A percentile compares a stretch with the other conserved stretches of the same genome.
Conservation (phyloP, 164 flowering plant species). For the Aristolochia contorta region DNA sequence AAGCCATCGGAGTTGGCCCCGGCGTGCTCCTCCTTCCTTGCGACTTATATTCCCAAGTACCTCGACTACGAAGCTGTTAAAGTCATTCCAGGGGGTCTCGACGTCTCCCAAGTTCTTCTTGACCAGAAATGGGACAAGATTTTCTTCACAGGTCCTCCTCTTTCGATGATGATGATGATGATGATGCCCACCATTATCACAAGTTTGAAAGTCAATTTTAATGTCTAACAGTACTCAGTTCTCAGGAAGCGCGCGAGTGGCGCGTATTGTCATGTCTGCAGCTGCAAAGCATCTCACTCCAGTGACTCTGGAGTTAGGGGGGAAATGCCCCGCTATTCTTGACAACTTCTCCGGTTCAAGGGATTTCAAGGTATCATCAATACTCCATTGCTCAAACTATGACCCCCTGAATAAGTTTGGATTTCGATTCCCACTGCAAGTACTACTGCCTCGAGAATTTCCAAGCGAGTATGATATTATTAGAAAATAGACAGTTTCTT, state of each 20-base stretch:
- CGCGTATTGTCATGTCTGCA: slow-evolving; percentile 65
- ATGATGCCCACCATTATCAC: too few relatives aligned
- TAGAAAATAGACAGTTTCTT: too few relatives aligned
- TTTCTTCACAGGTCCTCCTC: slow-evolving; percentile 41
- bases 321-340: slow-evolving; percentile 72
- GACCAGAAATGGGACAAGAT: slow-evolving; percentile 63
- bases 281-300: slow-evolving; percentile 89
- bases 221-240: too few relatives aligned
- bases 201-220: too few relatives aligned
- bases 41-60: slow-evolving; percentile 25
- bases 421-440: too few relatives aligned
- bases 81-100: slow-evolving; percentile 50
- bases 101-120: slow-evolving; percentile 35
- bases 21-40: slow-evolving; percentile 34
- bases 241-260: slow-evolving; percentile 73
- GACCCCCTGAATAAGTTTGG: too few relatives aligned
- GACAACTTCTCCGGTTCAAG: slow-evolving; percentile 34
- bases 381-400: too few relatives aligned
- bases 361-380: slow-evolving; percentile 34
- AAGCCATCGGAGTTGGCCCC: slow-evolving; percentile 66
- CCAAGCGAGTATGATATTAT: too few relatives aligned
- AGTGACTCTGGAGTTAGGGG: slow-evolving; percentile 83
- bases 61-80: slow-evolving; percentile 31
- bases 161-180: too few relatives aligned
- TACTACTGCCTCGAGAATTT: too few relatives aligned